Evolutionary conservation across 192 early-diverging fungal genomes (phyloP), one percentile per base, ranked within the genome.

Genomic region (Podila horticola): DNA sequence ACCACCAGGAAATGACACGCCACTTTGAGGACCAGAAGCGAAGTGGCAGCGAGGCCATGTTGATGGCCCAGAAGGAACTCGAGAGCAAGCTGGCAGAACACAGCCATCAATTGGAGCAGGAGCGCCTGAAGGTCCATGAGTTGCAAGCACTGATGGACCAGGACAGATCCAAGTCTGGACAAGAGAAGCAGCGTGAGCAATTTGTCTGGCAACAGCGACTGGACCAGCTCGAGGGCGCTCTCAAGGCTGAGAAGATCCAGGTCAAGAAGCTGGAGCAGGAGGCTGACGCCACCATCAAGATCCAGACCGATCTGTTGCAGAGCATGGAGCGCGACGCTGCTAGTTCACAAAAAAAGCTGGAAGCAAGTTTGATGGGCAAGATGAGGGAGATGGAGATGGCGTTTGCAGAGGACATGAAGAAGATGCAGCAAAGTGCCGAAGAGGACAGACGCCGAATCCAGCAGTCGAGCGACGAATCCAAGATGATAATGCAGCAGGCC

Each of bases 251-350:
- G 49, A 71, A 81, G 34, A 71, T 67, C 15, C 77, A 81, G 34
- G 77, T 81, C 34, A 60, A 62, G 26, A 81, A 66, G 34, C 57
- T 81, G 34, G 77, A 81, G 34, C 77, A 81, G 33, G 77, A 81
- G 28, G 77, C 77, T 1, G 71, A 81, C 52, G 77, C 77, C 1
- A 81, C 77, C n/a, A 69, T 81, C 52, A 81, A 81, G 71, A 72
- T 81, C 22, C 77, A 81, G 67, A 81, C 59, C 0, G 77, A 81
- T 50, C 33, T 81, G 24, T 34, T 81, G 61, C 77, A 81, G 52
- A 81, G 77, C 29, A 81, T 81, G 77, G 77, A 81, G 62, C 69
- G 77, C n/a, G 77, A 81, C 52, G 71, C 77, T 0, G 67, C 77
- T 33, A 73, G 64, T 20, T 52, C 77, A 30, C 20, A 19, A 31